A percentile compares a stretch with the other conserved stretches of the same genome.
phyloP scores from a whole-genome alignment of 2,329 filamentous ascomycete species.

The Claviceps spartinae region DNA sequence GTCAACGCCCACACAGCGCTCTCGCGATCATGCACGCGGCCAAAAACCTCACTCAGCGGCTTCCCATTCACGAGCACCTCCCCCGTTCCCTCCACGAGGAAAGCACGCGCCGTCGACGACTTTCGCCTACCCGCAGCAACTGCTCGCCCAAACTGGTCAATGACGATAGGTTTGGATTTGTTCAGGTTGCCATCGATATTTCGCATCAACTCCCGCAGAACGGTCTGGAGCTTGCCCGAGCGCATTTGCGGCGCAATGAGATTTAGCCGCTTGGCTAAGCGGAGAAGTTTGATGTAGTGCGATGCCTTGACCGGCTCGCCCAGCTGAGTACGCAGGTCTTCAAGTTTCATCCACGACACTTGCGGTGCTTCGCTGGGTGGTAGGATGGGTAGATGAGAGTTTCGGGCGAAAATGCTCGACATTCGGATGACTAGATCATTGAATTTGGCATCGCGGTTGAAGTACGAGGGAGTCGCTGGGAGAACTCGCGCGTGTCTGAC shows the following conservation, averaged over 20 bases:
- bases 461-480: slow-evolving; percentile 85
- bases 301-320: slow-evolving; percentile 62
- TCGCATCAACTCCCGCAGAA: slow-evolving; percentile 59
- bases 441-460: slow-evolving; percentile 73
- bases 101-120: slow-evolving; percentile 71
- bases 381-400: slow-evolving; percentile 59
- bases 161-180: slow-evolving; percentile 42
- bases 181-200: slow-evolving; percentile 59
- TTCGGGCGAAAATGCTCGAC: slow-evolving; percentile 55
- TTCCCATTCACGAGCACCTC: slow-evolving; percentile 86
- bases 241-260: slow-evolving; percentile 69
- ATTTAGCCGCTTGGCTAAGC: slow-evolving; percentile 67
- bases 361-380: slow-evolving; percentile 52
- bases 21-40: slow-evolving; percentile 82
- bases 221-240: slow-evolving; percentile 52
- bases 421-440: slow-evolving; percentile 72
- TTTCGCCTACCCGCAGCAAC: slow-evolving; percentile 78
- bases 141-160: slow-evolving; percentile 69
- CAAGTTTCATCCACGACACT: slow-evolving; percentile 67
- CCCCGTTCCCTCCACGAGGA: slow-evolving; percentile 83
- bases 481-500: slow-evolving; percentile 54
- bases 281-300: slow-evolving; percentile 66
- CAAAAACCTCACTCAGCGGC: slow-evolving; percentile 68
- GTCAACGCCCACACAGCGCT: slow-evolving; percentile 87
- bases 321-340: slow-evolving; percentile 57